Evolutionary conservation across 345 rosid genomes (phyloP).

Genomic region (Trapa bicornis): DNA sequence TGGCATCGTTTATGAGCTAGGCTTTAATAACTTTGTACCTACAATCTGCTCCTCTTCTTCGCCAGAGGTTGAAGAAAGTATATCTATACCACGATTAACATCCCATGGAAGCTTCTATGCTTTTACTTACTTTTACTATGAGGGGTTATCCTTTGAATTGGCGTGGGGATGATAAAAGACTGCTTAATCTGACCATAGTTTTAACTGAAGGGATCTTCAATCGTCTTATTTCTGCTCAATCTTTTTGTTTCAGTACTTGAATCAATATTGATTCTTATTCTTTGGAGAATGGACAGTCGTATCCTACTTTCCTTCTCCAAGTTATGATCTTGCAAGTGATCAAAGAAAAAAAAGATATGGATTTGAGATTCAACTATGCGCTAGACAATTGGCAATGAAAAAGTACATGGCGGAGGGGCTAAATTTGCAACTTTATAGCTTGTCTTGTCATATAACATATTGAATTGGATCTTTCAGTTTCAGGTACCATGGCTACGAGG

Average conservation of each 20-base stretch:
- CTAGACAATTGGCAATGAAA: neutral
- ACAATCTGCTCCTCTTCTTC: neutral
- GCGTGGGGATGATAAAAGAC: neutral
- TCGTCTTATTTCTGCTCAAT: neutral
- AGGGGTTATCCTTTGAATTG: neutral
- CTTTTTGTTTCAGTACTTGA: neutral
- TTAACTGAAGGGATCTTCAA: neutral
- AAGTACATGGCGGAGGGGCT: neutral
- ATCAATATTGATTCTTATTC: neutral
- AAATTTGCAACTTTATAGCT: neutral
- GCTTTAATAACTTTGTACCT: neutral
- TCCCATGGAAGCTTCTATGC: neutral
- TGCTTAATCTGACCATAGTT: neutral
- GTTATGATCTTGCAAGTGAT: neutral
- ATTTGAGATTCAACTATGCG: neutral
- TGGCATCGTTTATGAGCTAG: neutral
- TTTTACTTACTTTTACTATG: neutral
- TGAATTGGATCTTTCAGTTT: slow-evolving; percentile 21
- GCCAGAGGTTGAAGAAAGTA: neutral
- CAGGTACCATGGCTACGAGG: slow-evolving; percentile 53
- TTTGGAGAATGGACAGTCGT: neutral
- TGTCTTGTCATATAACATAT: neutral
- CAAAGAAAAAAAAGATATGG: neutral
- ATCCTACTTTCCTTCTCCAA: neutral
- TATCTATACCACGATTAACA: neutral